These are phyloP conservation scores for Capsicum chinense DNA, from an alignment of 257 asterid genomes.

Conservation along the genomic window DNA sequence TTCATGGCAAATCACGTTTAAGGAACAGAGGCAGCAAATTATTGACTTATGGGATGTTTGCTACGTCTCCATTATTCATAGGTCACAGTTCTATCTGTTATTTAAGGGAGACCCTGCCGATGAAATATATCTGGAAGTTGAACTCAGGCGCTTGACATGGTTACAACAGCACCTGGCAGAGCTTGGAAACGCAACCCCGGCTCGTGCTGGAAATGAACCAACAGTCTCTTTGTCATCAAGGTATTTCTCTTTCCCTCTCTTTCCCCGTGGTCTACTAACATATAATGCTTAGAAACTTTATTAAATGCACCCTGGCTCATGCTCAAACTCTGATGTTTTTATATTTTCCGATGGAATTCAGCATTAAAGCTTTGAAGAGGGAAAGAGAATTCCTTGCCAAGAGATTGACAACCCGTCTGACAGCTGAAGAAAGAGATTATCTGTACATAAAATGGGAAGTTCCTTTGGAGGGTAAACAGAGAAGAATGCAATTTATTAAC, in stretches of 20 bases:
- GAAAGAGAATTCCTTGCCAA: slow-evolving; percentile 90
- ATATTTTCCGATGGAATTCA: slow-evolving; percentile 32
- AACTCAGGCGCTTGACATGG: slow-evolving; percentile 89
- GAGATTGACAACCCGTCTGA: slow-evolving; percentile 70
- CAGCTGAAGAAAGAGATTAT: slow-evolving; percentile 78
- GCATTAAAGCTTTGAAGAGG: slow-evolving; percentile 76
- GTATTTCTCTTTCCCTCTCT: slow-evolving; percentile 38
- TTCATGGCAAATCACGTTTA: slow-evolving; percentile 69
- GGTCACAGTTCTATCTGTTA: slow-evolving; percentile 85
- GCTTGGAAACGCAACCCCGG: slow-evolving; percentile 83
- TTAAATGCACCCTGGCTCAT: background rate
- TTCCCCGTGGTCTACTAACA: background rate
- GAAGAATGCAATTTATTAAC: slow-evolving; percentile 77
- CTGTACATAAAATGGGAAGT: slow-evolving; percentile 91
- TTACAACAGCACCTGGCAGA: slow-evolving; percentile 81
- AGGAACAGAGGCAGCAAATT: slow-evolving; percentile 81
- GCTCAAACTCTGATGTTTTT: background rate
- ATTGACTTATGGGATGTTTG: slow-evolving; percentile 93
- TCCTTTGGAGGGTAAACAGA: slow-evolving; percentile 82
- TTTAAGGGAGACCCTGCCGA: slow-evolving; percentile 90
- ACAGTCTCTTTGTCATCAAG: slow-evolving; percentile 78
- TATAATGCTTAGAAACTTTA: background rate
- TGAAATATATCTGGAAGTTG: slow-evolving; percentile 91
- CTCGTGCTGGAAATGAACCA: slow-evolving; percentile 70
- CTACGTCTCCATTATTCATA: slow-evolving; percentile 81